These are phyloP conservation scores for Termitomyces bulborhizus DNA, from an alignment of 768 basidiomycete species.

Conservation along the genomic window DNA sequence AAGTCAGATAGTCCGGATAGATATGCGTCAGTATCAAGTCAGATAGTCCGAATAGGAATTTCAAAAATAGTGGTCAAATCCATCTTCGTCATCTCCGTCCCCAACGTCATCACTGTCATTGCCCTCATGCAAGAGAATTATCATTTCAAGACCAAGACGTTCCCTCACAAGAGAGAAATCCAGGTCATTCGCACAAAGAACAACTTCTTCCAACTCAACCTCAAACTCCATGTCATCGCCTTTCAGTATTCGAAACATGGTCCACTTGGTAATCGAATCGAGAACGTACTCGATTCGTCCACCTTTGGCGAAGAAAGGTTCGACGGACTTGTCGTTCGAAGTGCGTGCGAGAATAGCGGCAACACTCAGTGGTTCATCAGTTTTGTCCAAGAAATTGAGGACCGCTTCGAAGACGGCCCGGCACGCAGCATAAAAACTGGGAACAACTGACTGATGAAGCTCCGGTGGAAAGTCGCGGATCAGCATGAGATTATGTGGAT, in stretches of 20 bases:
- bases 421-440: conserved; percentile 22
- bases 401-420: conserved; percentile 14
- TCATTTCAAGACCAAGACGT: conserved; percentile 15
- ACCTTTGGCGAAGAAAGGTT: conserved; percentile 18
- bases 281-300: conserved; percentile 20
- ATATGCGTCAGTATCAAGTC: not conserved
- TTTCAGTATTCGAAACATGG: conserved; percentile 7
- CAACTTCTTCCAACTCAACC: not conserved
- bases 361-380: not conserved
- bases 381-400: conserved; percentile 9
- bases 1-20: not conserved
- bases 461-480: not conserved
- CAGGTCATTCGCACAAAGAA: conserved; percentile 20
- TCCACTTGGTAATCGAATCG: conserved; percentile 20
- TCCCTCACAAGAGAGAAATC: conserved; percentile 21
- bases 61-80: not conserved
- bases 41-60: not conserved
- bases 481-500: not conserved
- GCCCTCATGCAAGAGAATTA: conserved; percentile 10
- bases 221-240: conserved; percentile 8
- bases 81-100: not conserved
- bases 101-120: not conserved
- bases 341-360: not conserved
- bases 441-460: conserved; percentile 4
- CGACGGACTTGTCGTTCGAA: not conserved